Conservation (phyloP, 495 filamentous ascomycete species). For the Platismatia glauca region DNA sequence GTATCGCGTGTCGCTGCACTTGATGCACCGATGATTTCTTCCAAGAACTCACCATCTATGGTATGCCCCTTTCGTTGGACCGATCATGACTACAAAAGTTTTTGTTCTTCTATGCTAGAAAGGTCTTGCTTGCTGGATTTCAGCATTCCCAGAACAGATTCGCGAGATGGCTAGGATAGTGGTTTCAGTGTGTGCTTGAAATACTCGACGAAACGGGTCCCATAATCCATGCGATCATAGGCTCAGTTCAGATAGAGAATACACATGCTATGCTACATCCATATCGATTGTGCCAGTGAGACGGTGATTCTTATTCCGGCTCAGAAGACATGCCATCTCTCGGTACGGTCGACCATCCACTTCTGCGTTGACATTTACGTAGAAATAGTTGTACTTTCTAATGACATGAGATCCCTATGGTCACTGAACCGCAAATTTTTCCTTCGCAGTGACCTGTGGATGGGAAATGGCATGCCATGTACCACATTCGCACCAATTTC, state of each 20-base stretch:
- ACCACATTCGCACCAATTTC: too few species aligned
- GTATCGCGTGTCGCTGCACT: not conserved
- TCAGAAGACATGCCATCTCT: too few species aligned
- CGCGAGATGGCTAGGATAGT: not conserved
- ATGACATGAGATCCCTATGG: too few species aligned
- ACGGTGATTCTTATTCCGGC: not conserved
- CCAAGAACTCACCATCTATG: too few species aligned
- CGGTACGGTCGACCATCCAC: too few species aligned
- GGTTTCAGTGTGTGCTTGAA: not conserved
- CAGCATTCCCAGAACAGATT: not conserved
- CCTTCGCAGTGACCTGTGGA: too few species aligned
- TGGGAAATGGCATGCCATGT: too few species aligned
- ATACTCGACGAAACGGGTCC: not conserved
- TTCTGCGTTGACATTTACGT: too few species aligned
- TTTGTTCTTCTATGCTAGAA: not conserved
- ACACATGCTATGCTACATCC: not conserved
- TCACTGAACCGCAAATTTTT: too few species aligned
- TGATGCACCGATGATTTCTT: not conserved
- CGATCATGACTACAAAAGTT: conserved; percentile 1
- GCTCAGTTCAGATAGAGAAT: conserved; percentile 3
- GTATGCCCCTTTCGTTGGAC: not conserved
- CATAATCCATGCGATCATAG: not conserved
- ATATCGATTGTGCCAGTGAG: not conserved
- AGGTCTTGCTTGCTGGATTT: not conserved
- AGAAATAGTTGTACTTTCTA: too few species aligned